Percentiles rank a stretch among this genome's conserved stretches.
Conservation (phyloP, 1,139 yeast genomes). For the Suhomyces yuchorum region DNA sequence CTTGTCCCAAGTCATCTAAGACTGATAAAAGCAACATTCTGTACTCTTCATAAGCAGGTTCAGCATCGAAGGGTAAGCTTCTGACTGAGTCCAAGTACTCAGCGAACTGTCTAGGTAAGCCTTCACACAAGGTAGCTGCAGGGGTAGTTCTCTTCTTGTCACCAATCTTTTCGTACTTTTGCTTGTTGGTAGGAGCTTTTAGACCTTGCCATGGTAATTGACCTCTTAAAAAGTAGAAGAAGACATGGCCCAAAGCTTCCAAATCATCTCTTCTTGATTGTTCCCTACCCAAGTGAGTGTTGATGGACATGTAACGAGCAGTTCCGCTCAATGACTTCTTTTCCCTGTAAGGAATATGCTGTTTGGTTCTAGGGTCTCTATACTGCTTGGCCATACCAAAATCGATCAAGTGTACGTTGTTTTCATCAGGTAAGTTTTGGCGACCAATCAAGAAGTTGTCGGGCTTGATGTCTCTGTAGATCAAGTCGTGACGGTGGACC, state of each 20-base stretch:
- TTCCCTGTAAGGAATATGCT: conserved; percentile 95
- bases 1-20: conserved; percentile 67
- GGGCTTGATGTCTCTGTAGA: conserved; percentile 94
- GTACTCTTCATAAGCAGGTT: conserved; percentile 90
- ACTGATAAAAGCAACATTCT: conserved; percentile 75
- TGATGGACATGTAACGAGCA: conserved; percentile 96
- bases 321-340: conserved; percentile 94
- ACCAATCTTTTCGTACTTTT: conserved; percentile 95
- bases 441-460: conserved; percentile 90
- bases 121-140: conserved; percentile 74
- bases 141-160: conserved; percentile 88
- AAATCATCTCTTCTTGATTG: conserved; percentile 95
- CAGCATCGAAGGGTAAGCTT: conserved; percentile 83
- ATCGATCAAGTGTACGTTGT: conserved; percentile 68
- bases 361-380: conserved; percentile 91
- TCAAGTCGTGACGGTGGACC: conserved; percentile 86
- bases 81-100: conserved; percentile 85
- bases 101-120: conserved; percentile 84
- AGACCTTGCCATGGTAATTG: conserved; percentile 98
- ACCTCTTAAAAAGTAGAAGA: conserved; percentile 90
- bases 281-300: conserved; percentile 95
- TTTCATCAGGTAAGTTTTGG: conserved; percentile 53
- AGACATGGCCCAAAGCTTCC: conserved; percentile 94
- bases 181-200: conserved; percentile 96
- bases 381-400: conserved; percentile 99